Evolutionary conservation across 352 stramenopile genomes (phyloP).

Genomic region (Discostella stelligera): DNA sequence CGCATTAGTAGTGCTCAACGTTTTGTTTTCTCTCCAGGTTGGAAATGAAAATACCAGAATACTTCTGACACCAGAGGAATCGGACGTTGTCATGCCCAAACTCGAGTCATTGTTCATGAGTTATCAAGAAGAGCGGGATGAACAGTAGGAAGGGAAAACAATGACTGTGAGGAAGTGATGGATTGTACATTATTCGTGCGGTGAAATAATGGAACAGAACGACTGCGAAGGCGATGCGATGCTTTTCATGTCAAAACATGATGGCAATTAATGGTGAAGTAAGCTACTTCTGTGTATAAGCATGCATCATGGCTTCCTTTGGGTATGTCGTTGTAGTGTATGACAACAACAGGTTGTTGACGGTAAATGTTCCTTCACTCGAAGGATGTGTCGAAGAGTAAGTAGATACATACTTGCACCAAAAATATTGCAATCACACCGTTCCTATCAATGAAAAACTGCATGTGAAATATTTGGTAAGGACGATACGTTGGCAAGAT

Average conservation of each 20-base stretch:
- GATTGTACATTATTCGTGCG: neutral
- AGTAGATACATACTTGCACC: neutral
- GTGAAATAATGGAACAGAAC: neutral
- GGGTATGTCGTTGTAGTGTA: no score
- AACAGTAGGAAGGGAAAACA: neutral
- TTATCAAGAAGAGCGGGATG: slow-evolving; percentile 58
- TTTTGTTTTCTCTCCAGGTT: slow-evolving; percentile 10
- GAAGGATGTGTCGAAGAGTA: neutral
- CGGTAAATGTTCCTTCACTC: no score
- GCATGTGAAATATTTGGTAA: no score
- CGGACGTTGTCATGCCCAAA: slow-evolving; percentile 75
- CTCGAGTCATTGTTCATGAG: slow-evolving; percentile 76
- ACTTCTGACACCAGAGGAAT: slow-evolving; percentile 75
- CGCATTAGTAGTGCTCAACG: no score
- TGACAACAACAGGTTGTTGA: no score
- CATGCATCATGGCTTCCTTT: no score
- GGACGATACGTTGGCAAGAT: no score
- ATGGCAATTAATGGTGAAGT: slow-evolving; percentile 4
- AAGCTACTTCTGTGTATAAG: neutral
- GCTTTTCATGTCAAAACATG: neutral
- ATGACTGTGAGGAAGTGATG: neutral
- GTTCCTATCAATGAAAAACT: no score
- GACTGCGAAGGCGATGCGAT: neutral
- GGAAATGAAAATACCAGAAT: slow-evolving; percentile 61
- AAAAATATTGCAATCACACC: neutral